A percentile compares a stretch with the other conserved stretches of the same genome.
phyloP scores from a whole-genome alignment of 441 rosid genomes.

The Raphanus hybrid region DNA sequence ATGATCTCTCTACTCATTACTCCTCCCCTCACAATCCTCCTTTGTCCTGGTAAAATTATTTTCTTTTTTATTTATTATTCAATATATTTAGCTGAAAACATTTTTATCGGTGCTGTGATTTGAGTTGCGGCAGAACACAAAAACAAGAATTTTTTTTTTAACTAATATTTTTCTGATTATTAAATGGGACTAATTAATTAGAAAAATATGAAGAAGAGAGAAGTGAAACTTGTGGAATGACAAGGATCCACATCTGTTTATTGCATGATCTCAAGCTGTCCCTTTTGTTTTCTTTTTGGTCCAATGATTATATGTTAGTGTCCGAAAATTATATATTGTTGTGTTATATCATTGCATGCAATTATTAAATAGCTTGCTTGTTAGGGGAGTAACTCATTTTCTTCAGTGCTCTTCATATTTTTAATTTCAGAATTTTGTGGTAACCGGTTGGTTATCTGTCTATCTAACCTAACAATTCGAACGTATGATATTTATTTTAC shows the following conservation, averaged over 20 bases:
- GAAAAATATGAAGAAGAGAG: neutral
- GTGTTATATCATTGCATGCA: slow-evolving; percentile 31
- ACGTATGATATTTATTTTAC: slow-evolving; percentile 37
- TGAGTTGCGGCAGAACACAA: slow-evolving; percentile 19
- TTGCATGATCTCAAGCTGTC: slow-evolving; percentile 46
- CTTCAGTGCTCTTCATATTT: neutral
- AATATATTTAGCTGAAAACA: neutral
- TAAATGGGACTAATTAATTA: neutral
- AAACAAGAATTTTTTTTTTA: neutral
- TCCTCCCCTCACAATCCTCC: slow-evolving; percentile 69
- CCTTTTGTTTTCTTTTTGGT: slow-evolving; percentile 25
- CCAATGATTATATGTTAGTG: slow-evolving; percentile 37
- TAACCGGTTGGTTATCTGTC: neutral
- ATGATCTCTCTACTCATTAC: slow-evolving; percentile 52
- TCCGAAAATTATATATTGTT: slow-evolving; percentile 26
- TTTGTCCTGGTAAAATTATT: slow-evolving; percentile 67
- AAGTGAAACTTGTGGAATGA: slow-evolving; percentile 34
- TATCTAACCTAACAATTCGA: neutral
- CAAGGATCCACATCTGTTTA: slow-evolving; percentile 42
- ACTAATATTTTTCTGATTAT: neutral
- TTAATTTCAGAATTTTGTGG: neutral
- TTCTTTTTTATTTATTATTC: neutral
- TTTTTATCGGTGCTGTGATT: slow-evolving; percentile 20
- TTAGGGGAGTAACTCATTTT: neutral
- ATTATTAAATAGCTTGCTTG: slow-evolving; percentile 5